Evolutionary conservation across 768 basidiomycete genomes (phyloP), one percentile per base, ranked within the genome.

Genomic region (Pholiota microspora): DNA sequence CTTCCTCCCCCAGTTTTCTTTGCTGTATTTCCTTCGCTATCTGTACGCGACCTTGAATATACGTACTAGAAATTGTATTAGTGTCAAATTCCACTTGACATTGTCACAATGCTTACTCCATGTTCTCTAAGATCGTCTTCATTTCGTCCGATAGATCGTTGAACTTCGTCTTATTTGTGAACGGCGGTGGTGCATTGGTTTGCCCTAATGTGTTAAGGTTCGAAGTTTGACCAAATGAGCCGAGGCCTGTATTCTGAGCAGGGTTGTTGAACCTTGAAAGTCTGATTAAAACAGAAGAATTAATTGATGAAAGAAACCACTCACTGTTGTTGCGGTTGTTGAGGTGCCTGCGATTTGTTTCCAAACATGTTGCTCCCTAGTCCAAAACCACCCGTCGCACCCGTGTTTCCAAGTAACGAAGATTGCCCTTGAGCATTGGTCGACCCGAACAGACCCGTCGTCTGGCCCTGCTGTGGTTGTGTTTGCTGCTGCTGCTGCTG

Each of bases 11-110:
- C 4, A 91, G 73, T 64, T 89, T 88, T 49, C 85, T 80, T 63
- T 86, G 83, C 57, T 87, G 86, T 16, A 92, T 70, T 44, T 91
- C 88, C 61, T 88, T 89, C 63, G 86, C 84, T 55, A 92, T 89
- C 61, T 92, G 89, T 0, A 89, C 74, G 23, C 88, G 84, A 25
- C 86, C 86, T 71, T 92, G 88, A 24, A 91, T 89, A 57, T 84
- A 77, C 7, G 82, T 66, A 53, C 89, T 91, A 53, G 36, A 50
- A 49, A 16, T 10, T 16, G n/a, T 28, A 40, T 45, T 48, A 63
- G 56, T 49, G 7, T 44, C 34, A 5, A 55, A 13, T 34, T 16
- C 47, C 24, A 32, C n/a, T 8, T 49, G 23, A 44, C 32, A 31
- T 47, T 38, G 28, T 15, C 45, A 34, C 31, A 6, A 4, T 25